Percentiles rank a stretch among this genome's conserved stretches.
Conservation (phyloP, 176 grass and related monocot genomes). For the Juncus inflexus region DNA sequence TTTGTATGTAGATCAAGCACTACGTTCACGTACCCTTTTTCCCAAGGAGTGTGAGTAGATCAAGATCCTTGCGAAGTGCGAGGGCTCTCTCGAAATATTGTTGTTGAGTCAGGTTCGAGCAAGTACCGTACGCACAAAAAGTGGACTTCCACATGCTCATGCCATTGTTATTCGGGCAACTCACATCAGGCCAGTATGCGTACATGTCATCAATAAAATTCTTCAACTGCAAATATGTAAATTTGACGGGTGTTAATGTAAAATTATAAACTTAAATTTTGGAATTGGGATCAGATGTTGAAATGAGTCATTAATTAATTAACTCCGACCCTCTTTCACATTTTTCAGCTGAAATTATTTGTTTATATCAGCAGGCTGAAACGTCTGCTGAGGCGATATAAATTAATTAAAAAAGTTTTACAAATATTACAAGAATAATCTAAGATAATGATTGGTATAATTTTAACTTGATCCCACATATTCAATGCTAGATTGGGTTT, state of each 20-base stretch:
- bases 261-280: not conserved
- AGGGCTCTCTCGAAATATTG: constrained; percentile 22
- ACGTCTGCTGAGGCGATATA: no score
- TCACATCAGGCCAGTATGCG: constrained; percentile 25
- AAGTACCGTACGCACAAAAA: constrained; percentile 28
- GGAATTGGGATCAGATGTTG: no score
- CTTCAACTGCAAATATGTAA: constrained; percentile 19
- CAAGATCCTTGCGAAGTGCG: not conserved
- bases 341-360: not conserved
- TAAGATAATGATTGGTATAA: no score
- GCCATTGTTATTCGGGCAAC: constrained; percentile 29
- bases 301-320: no score
- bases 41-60: constrained; percentile 8
- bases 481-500: no score
- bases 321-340: not conserved
- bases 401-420: no score
- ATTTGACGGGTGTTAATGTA: constrained; percentile 9
- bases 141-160: constrained; percentile 3
- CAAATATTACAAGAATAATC: no score
- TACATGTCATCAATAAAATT: constrained; percentile 11
- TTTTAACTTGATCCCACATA: no score
- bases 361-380: no score
- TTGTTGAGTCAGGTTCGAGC: constrained; percentile 16
- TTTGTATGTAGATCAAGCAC: no score
- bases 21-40: constrained; percentile 6